phyloP scores from a whole-genome alignment of 2,329 filamentous ascomycete species.

The Fusarium pseudograminearum region DNA sequence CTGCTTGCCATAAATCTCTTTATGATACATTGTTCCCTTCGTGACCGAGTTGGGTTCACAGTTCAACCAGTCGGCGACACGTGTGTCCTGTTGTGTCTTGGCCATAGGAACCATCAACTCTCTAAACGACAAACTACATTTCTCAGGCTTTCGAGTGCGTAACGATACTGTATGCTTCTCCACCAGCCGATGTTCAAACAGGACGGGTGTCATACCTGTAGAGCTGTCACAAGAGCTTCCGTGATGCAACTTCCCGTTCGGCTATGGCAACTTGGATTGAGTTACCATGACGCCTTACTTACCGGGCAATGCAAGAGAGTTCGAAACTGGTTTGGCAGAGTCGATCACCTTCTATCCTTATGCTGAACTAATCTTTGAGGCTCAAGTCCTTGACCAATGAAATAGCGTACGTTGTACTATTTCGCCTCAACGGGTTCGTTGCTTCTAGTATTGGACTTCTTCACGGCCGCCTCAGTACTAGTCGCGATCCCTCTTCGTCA shows the following conservation, averaged over 20 bases:
- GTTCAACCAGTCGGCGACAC: conserved; percentile 37
- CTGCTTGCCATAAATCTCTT: background rate
- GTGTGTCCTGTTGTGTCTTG: conserved; percentile 36
- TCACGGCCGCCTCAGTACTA: conserved; percentile 18
- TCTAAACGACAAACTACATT: background rate
- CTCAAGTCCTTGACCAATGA: background rate
- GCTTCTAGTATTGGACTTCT: conserved; percentile 18
- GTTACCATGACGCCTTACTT: conserved; percentile 21
- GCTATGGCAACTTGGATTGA: conserved; percentile 11
- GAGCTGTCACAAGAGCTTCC: conserved; percentile 21
- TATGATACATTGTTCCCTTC: background rate
- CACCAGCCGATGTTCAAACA: background rate
- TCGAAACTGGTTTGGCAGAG: background rate
- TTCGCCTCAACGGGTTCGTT: conserved; percentile 5
- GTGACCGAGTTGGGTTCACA: conserved; percentile 26
- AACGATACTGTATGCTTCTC: conserved; percentile 19
- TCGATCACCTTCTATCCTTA: background rate
- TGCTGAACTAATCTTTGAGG: background rate
- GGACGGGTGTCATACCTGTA: conserved; percentile 29
- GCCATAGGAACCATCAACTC: conserved; percentile 18
- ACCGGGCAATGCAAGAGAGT: background rate
- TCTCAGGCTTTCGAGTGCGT: conserved; percentile 18
- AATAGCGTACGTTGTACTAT: conserved; percentile 16
- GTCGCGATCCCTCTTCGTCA: conserved; percentile 3
- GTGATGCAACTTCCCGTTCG: conserved; percentile 28